phyloP scores from a whole-genome alignment of 345 rosid species.

The Hibiscus tridactylites region DNA sequence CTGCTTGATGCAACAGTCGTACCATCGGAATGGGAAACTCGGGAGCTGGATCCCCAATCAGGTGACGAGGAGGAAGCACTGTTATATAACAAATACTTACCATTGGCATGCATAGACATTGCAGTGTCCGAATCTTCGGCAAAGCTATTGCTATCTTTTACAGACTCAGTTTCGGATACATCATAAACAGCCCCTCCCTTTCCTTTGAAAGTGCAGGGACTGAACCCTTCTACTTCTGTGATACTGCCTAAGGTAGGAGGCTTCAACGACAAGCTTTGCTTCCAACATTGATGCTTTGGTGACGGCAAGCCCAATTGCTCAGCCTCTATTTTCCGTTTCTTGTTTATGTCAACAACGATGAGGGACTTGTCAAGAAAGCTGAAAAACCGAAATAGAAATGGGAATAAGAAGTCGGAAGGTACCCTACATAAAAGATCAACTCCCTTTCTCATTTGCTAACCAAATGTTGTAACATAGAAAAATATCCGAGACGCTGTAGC shows the following conservation, averaged over 20 bases:
- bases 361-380: constrained; percentile 15
- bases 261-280: constrained; percentile 17
- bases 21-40: constrained; percentile 4
- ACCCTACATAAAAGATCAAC: background rate
- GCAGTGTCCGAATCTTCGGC: constrained; percentile 24
- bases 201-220: constrained; percentile 5
- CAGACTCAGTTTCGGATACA: constrained; percentile 30
- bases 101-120: constrained; percentile 12
- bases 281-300: constrained; percentile 45
- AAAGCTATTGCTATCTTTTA: constrained; percentile 42
- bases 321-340: constrained; percentile 49
- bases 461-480: background rate
- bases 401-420: background rate
- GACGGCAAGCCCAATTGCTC: constrained; percentile 39
- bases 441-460: background rate
- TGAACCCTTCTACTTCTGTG: constrained; percentile 9
- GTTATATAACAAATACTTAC: constrained; percentile 8
- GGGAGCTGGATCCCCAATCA: constrained; percentile 10
- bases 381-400: background rate
- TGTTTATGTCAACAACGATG: constrained; percentile 21
- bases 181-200: constrained; percentile 3
- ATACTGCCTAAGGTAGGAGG: constrained; percentile 10
- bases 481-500: background rate
- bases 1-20: background rate
- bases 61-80: constrained; percentile 20